Evolutionary conservation across 768 basidiomycete species (phyloP).

Genomic region (Krasilnikovozyma curviuscula): DNA sequence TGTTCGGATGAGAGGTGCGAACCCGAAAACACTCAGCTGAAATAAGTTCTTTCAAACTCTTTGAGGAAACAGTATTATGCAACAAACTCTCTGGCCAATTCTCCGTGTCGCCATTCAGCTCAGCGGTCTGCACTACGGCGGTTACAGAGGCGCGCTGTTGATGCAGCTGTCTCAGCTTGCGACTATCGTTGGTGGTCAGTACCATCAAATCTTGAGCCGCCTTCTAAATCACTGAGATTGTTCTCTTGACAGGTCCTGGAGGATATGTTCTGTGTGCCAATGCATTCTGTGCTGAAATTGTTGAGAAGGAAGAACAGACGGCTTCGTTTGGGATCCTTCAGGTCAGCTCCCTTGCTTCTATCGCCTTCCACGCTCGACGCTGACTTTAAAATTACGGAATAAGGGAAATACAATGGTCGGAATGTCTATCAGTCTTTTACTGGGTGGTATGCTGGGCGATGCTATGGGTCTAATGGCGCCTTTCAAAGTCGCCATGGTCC

Average conservation of each 20-base stretch:
- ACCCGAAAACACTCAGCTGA: too few species aligned
- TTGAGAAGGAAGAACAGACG: constrained; percentile 19
- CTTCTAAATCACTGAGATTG: background rate
- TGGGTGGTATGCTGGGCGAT: constrained; percentile 15
- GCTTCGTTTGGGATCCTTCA: constrained; percentile 20
- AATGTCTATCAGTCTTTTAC: background rate
- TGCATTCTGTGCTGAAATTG: constrained; percentile 17
- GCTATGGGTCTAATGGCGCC: constrained; percentile 18
- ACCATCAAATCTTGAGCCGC: background rate
- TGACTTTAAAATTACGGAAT: background rate
- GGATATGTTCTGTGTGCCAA: constrained; percentile 25
- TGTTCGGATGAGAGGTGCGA: too few species aligned
- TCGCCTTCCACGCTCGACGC: constrained; percentile 3
- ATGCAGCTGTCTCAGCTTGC: constrained; percentile 22
- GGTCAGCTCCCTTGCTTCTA: constrained; percentile 19
- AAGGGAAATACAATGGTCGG: constrained; percentile 6
- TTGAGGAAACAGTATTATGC: constrained; percentile 18
- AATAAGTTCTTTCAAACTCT: too few species aligned
- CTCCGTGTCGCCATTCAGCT: constrained; percentile 21
- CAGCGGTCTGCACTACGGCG: constrained; percentile 17
- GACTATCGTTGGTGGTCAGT: constrained; percentile 20
- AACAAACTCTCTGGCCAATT: constrained; percentile 21
- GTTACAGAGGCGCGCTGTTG: constrained; percentile 15
- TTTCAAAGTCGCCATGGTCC: constrained; percentile 19
- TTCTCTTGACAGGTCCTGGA: background rate